Base-by-base conservation (phyloP, 2,329 filamentous ascomycete species). In the Cercospora sesami region DNA sequence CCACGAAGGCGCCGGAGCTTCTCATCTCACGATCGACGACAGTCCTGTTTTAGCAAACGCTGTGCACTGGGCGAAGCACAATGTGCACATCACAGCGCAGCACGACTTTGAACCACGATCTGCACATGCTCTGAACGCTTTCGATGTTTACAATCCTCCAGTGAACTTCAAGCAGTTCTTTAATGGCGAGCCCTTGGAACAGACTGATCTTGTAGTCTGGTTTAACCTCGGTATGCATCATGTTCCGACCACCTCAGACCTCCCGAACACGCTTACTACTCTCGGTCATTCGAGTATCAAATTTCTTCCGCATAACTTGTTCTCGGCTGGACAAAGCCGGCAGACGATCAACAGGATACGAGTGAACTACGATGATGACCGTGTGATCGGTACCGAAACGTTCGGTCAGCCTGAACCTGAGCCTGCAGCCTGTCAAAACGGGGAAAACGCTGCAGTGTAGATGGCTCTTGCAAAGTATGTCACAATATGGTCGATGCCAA, bases 191-290 rank as follows among this genome's bases (percentile, higher is more conserved):
- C 86, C 89, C 59, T 94, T 93, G 0, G 83, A 86, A 5, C 86
- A 91, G 51, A 94, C 97, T 77, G 94, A 98, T 74, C 98, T 97
- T 78, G 92, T 97, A 69, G 98, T 98, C 80, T 98, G 97, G 80
- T 97, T 98, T 79, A 93, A 99, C 80, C 72, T 85, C 7, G 86
- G 86, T 16, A 87, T 85, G 83, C 85, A 88, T 72, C 86, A 88
- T 73, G 76, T 86, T n/a, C 83, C 86, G 9, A 82, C 85, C 71
- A 83, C 84, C 1, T 81, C 81, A 21, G 84, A 86, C 71, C 74
- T 87, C 12, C 85, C 85, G 18, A 86, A 86, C 72, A 87, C 85
- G 0, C 80, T 86, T 62, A 81, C 83, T 74, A 83, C 81, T 16
- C 81, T 81, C 9, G 82, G 83, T 2, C 82, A 84, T 67, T 79